A percentile compares a stretch with the other conserved stretches of the same genome.
Evolutionary conservation across 768 basidiomycete genomes (phyloP).

Genomic region (Rhodocollybia butyracea): DNA sequence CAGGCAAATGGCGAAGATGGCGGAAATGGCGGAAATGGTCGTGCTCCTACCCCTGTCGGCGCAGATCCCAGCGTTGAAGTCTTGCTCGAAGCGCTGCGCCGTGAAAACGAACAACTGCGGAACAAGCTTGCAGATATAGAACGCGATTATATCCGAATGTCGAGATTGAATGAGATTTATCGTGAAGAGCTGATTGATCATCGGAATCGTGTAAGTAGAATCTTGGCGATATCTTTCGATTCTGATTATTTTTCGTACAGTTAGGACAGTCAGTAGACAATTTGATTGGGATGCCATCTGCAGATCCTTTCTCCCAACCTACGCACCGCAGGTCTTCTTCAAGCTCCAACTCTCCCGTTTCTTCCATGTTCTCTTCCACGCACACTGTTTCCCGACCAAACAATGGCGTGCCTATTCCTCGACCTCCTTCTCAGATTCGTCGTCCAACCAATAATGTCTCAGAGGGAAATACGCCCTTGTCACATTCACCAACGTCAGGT

Average conservation of each 20-base stretch:
- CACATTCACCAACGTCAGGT: slow-evolving; percentile 44
- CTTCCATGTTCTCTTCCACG: slow-evolving; percentile 24
- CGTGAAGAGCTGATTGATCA: slow-evolving; percentile 82
- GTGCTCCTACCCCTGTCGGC: slow-evolving; percentile 29
- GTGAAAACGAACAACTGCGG: slow-evolving; percentile 77
- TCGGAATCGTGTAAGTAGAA: slow-evolving; percentile 60
- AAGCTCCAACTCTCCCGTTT: slow-evolving; percentile 40
- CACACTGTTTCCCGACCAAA: slow-evolving; percentile 21
- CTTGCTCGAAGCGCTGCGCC: slow-evolving; percentile 71
- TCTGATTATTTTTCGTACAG: slow-evolving; percentile 30
- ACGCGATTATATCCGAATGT: slow-evolving; percentile 70
- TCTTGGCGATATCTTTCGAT: neutral
- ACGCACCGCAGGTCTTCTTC: slow-evolving; percentile 56
- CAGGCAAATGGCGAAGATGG: slow-evolving; percentile 28
- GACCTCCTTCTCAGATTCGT: slow-evolving; percentile 62
- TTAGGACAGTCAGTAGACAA: slow-evolving; percentile 76
- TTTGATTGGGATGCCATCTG: slow-evolving; percentile 64
- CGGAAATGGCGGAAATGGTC: slow-evolving; percentile 15
- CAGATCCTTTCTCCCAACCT: slow-evolving; percentile 70
- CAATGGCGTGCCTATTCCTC: slow-evolving; percentile 73
- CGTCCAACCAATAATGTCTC: slow-evolving; percentile 47
- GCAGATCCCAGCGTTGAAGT: slow-evolving; percentile 47
- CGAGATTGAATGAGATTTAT: slow-evolving; percentile 78
- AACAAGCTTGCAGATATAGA: slow-evolving; percentile 69
- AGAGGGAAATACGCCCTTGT: slow-evolving; percentile 57